A percentile compares a stretch with the other conserved stretches of the same genome.
These are phyloP conservation scores for Lentinula boryana DNA, from an alignment of 768 basidiomycete genomes.

Conservation along the genomic window DNA sequence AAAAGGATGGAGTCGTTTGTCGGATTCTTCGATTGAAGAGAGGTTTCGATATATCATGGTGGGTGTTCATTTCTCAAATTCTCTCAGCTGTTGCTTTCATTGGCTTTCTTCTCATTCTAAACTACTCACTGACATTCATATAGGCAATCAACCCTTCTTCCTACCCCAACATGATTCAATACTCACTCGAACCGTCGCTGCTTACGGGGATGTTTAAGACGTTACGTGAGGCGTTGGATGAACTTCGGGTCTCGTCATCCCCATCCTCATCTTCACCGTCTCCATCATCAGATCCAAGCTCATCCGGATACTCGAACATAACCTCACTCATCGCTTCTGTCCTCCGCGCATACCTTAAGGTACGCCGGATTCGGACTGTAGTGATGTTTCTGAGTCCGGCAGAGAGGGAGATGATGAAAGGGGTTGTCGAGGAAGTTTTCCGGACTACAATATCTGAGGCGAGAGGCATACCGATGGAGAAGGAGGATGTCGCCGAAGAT, in stretches of 20 bases:
- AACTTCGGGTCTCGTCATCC: not conserved
- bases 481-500: not conserved
- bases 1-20: conserved; percentile 43
- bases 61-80: conserved; percentile 16
- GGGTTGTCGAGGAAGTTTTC: not conserved
- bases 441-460: not conserved
- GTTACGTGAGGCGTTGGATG: conserved; percentile 8
- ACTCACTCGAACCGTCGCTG: conserved; percentile 61
- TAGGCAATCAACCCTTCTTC: conserved; percentile 51
- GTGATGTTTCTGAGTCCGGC: not conserved
- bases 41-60: conserved; percentile 60
- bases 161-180: conserved; percentile 61
- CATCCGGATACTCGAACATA: not conserved
- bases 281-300: not conserved
- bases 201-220: conserved; percentile 51
- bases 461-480: not conserved
- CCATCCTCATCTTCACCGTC: not conserved
- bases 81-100: not conserved
- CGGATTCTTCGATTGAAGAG: conserved; percentile 29
- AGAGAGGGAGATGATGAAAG: not conserved
- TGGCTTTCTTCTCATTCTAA: not conserved
- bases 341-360: not conserved
- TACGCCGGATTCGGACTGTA: not conserved
- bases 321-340: not conserved
- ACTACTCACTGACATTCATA: not conserved